These are phyloP conservation scores for Hypoxylon perforatum DNA, from an alignment of 495 filamentous ascomycete genomes.

Conservation along the genomic window DNA sequence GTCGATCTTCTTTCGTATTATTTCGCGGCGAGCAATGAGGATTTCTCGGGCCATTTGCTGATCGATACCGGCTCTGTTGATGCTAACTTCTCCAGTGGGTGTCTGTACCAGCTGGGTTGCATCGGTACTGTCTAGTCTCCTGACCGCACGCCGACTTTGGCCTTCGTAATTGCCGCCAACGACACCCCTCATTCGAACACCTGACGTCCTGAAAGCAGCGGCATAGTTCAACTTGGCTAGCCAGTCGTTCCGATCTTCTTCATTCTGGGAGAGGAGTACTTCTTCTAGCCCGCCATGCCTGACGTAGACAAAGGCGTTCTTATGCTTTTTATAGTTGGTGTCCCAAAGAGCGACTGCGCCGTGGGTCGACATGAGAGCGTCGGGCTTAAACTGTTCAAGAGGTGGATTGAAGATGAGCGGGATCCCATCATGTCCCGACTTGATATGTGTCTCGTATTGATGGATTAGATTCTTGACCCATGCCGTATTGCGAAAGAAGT, in stretches of 20 bases:
- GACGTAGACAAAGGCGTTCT: conserved; percentile 91
- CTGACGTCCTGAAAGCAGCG: conserved; percentile 89
- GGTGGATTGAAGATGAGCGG: conserved; percentile 91
- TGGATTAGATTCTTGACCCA: conserved; percentile 94
- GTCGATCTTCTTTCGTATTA: conserved; percentile 83
- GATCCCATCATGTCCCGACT: conserved; percentile 69
- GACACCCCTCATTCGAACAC: conserved; percentile 89
- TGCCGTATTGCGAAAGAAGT: conserved; percentile 90
- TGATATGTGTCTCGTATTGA: conserved; percentile 83
- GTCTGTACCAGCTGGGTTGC: conserved; percentile 71
- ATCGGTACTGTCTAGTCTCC: conserved; percentile 68
- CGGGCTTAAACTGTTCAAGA: conserved; percentile 89
- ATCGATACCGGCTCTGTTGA: conserved; percentile 76
- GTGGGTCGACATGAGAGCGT: conserved; percentile 89
- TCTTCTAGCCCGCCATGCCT: conserved; percentile 91
- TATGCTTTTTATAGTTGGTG: conserved; percentile 91
- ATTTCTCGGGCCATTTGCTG: conserved; percentile 85
- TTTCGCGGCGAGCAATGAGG: conserved; percentile 77
- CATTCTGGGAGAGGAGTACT: conserved; percentile 87
- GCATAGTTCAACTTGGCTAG: conserved; percentile 96
- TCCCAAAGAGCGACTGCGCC: conserved; percentile 91
- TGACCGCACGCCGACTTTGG: conserved; percentile 77
- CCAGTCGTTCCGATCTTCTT: conserved; percentile 96
- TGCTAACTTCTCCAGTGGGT: conserved; percentile 74
- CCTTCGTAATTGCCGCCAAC: conserved; percentile 88